Percentiles rank a stretch among this genome's conserved stretches.
phyloP scores from a whole-genome alignment of 257 asterid species.

The Solanum bulbocastanum region DNA sequence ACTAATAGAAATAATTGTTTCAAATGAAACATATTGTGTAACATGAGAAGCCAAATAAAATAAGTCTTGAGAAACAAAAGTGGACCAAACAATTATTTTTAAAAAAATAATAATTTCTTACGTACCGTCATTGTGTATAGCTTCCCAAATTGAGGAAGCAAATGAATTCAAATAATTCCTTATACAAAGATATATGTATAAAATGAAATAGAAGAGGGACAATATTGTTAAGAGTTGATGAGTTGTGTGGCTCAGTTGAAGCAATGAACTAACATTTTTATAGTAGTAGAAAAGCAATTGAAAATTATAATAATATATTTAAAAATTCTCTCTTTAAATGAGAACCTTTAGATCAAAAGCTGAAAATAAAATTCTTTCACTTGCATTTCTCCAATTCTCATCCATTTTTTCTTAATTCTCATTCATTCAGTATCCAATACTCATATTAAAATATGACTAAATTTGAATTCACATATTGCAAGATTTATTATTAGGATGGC shows the following conservation, averaged over 20 bases:
- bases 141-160: background rate
- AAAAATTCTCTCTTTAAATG: background rate
- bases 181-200: background rate
- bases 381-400: background rate
- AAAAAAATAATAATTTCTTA: background rate
- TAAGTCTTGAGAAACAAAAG: background rate
- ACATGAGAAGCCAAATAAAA: background rate
- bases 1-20: background rate
- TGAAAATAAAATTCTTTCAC: background rate
- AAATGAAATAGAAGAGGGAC: background rate
- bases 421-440: fast-evolving
- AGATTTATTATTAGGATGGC: fast-evolving
- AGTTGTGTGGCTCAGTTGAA: background rate
- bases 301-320: background rate
- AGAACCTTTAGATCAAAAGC: background rate
- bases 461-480: background rate
- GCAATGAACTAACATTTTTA: background rate
- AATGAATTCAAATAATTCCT: background rate
- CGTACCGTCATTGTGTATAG: background rate
- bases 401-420: background rate
- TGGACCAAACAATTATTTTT: background rate
- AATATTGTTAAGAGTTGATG: background rate
- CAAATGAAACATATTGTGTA: background rate
- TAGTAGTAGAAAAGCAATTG: background rate
- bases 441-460: background rate